Evolutionary conservation across 805 yeast genomes (phyloP).

Genomic region (Starmera amethionina): DNA sequence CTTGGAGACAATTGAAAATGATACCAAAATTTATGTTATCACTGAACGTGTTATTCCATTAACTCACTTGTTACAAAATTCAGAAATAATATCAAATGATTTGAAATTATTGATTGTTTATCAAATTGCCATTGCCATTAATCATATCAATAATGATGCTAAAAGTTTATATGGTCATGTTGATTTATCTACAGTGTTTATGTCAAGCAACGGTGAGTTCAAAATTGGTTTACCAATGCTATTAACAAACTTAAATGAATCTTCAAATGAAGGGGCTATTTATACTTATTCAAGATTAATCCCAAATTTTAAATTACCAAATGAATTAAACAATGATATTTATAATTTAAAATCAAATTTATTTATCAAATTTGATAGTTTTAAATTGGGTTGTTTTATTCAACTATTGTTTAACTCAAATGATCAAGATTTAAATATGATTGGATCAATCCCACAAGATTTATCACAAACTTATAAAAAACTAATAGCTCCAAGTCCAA

Average conservation of each 20-base stretch:
- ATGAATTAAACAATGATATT: constrained; percentile 35
- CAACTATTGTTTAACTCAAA: constrained; percentile 31
- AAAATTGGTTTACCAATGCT: constrained; percentile 75
- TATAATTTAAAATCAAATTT: constrained; percentile 22
- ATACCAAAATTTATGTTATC: constrained; percentile 44
- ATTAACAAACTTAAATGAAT: constrained; percentile 33
- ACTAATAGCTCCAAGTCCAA: constrained; percentile 26
- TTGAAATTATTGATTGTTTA: constrained; percentile 45
- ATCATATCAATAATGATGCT: constrained; percentile 45
- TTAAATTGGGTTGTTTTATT: constrained; percentile 48
- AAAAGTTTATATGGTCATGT: constrained; percentile 57
- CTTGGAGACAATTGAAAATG: constrained; percentile 57
- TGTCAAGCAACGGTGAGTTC: constrained; percentile 72
- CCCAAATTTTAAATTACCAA: constrained; percentile 33
- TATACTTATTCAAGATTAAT: constrained; percentile 26
- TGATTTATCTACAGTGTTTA: constrained; percentile 46
- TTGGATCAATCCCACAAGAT: constrained; percentile 25
- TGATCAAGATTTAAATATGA: constrained; percentile 5
- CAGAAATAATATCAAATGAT: constrained; percentile 19
- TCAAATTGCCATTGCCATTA: constrained; percentile 43
- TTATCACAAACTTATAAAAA: constrained; percentile 29
- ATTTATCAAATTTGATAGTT: constrained; percentile 52
- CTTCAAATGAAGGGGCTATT: constrained; percentile 18
- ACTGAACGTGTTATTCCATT: constrained; percentile 61
- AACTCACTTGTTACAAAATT: constrained; percentile 23